Conservation (phyloP, 139 green algal species). For the Mychonastes homosphaera region DNA sequence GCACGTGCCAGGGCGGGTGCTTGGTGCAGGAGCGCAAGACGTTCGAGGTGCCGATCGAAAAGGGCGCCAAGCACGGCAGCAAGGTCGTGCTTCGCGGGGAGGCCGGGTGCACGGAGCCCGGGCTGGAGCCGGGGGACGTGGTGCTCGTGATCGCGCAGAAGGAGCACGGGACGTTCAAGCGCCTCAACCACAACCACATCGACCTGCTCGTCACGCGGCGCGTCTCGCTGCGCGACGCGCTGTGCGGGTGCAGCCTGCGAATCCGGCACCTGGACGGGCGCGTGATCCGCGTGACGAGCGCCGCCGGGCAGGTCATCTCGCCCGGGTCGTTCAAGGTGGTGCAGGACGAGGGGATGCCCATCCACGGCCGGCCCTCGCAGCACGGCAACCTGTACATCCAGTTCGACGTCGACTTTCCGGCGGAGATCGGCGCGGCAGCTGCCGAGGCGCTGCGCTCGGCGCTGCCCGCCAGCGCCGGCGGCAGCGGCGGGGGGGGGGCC, state of each 20-base stretch:
- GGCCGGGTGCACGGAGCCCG: slow-evolving; percentile 74
- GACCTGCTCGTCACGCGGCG: slow-evolving; percentile 87
- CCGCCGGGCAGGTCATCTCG: slow-evolving; percentile 78
- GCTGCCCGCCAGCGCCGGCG: background rate
- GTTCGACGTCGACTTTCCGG: slow-evolving; percentile 82
- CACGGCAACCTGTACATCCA: slow-evolving; percentile 92
- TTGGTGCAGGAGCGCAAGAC: slow-evolving; percentile 85
- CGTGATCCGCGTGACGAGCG: slow-evolving; percentile 55
- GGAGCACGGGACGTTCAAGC: slow-evolving; percentile 85
- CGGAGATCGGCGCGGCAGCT: slow-evolving; percentile 30
- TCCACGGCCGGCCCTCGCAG: slow-evolving; percentile 75
- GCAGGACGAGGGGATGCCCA: slow-evolving; percentile 92
- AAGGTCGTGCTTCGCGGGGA: slow-evolving; percentile 91
- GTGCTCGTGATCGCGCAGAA: slow-evolving; percentile 91
- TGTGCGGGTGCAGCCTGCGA: slow-evolving; percentile 73
- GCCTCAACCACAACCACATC: slow-evolving; percentile 40
- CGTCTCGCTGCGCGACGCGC: slow-evolving; percentile 80
- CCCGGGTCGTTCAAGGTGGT: slow-evolving; percentile 68
- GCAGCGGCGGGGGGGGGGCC: background rate
- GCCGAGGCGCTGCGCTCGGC: slow-evolving; percentile 21
- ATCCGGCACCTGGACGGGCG: slow-evolving; percentile 83
- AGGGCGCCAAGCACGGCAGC: slow-evolving; percentile 73
- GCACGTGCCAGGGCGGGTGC: slow-evolving; percentile 60
- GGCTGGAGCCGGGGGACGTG: slow-evolving; percentile 85
- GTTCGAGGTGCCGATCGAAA: slow-evolving; percentile 93